Conservation (phyloP, 1,284 basidiomycete species). For the Boletus semigastroideus region DNA sequence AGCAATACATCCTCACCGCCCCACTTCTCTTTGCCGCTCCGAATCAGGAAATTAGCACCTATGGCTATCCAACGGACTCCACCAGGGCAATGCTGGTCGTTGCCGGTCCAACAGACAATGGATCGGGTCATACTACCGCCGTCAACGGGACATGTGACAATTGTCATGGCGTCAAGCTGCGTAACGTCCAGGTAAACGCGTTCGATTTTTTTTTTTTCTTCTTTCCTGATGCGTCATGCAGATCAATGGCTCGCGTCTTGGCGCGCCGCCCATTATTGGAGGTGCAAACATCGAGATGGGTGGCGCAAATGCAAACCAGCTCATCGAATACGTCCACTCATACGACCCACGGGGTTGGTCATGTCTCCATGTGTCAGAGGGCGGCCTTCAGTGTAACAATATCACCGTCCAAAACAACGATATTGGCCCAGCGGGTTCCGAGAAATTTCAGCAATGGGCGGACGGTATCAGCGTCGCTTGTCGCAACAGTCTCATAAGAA, state of each 20-base stretch:
- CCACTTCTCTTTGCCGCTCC: constrained; percentile 64
- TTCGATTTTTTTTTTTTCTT: constrained; percentile 22
- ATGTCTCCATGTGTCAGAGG: constrained; percentile 70
- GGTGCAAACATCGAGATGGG: constrained; percentile 81
- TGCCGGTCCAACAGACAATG: constrained; percentile 52
- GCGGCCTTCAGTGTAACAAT: constrained; percentile 63
- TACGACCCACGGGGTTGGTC: constrained; percentile 75
- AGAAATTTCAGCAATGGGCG: constrained; percentile 72
- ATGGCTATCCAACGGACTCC: constrained; percentile 66
- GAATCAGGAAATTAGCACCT: constrained; percentile 76
- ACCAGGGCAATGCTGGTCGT: constrained; percentile 56
- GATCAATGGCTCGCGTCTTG: constrained; percentile 66
- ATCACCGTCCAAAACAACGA: constrained; percentile 75
- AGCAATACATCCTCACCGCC: constrained; percentile 60
- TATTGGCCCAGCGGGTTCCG: constrained; percentile 72
- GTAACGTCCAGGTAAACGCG: constrained; percentile 64
- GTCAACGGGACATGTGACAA: constrained; percentile 61
- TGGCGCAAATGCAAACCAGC: constrained; percentile 61
- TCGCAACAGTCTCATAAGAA: constrained; percentile 59
- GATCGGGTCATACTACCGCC: constrained; percentile 67
- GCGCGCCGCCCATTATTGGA: constrained; percentile 50
- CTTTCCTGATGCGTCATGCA: constrained; percentile 34
- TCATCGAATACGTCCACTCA: constrained; percentile 70
- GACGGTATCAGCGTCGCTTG: constrained; percentile 85
- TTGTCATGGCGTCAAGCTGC: constrained; percentile 59